phyloP scores from a whole-genome alignment of 2,329 filamentous ascomycete genomes.

The Domatiomyces globalis region DNA sequence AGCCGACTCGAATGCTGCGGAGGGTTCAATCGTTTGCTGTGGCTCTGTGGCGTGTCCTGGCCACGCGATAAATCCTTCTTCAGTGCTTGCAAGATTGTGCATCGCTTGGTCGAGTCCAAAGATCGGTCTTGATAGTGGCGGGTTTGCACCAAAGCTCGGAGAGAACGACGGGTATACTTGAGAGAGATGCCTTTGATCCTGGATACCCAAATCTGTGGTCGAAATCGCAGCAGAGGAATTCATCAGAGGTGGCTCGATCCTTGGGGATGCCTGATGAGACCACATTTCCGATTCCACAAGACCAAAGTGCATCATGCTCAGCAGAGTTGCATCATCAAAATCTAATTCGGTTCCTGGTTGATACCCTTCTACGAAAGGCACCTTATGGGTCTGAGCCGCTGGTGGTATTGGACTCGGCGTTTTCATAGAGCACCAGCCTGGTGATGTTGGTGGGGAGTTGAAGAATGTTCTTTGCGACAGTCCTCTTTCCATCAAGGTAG shows the following conservation, averaged over 20 bases:
- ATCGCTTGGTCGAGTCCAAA: slow-evolving; percentile 5
- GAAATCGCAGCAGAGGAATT: not conserved
- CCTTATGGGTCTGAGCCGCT: not conserved
- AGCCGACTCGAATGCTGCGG: slow-evolving; percentile 12
- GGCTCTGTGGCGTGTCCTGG: slow-evolving; percentile 4
- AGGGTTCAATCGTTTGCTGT: slow-evolving; percentile 16
- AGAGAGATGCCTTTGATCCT: not conserved
- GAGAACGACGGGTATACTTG: not conserved
- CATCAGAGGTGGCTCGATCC: slow-evolving; percentile 1
- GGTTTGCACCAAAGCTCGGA: slow-evolving; percentile 5
- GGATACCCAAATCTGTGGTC: not conserved
- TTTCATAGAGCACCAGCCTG: not conserved
- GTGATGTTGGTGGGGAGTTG: not conserved
- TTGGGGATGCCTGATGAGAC: slow-evolving; percentile 1
- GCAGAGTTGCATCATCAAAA: not conserved
- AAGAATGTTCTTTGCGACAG: not conserved
- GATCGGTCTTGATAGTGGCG: slow-evolving; percentile 13
- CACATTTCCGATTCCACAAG: not conserved
- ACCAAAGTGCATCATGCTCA: not conserved
- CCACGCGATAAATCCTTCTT: slow-evolving; percentile 7
- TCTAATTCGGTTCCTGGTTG: not conserved
- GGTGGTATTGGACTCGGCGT: not conserved
- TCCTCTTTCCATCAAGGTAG: not conserved
- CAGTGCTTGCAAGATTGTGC: slow-evolving; percentile 1
- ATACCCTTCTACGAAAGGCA: not conserved